These are phyloP conservation scores for Arabidopsis hybrid DNA, from an alignment of 441 rosid species.

Conservation along the genomic window DNA sequence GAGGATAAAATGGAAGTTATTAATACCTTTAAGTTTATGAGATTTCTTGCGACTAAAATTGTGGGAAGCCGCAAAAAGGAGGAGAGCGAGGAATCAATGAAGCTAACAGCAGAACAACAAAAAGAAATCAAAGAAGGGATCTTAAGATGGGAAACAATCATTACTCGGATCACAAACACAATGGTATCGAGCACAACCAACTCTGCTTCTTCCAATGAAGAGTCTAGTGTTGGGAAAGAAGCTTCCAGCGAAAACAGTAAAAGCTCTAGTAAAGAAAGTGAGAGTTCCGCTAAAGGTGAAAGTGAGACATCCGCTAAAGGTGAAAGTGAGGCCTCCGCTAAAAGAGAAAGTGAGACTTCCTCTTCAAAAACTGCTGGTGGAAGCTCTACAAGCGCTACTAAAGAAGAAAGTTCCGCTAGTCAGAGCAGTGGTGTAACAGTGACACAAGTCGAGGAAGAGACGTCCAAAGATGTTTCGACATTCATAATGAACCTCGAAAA, in stretches of 20 bases:
- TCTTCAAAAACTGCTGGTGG: too few species aligned
- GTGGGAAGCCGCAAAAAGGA: neutral
- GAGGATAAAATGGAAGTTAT: constrained; percentile 36
- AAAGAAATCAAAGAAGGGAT: constrained; percentile 41
- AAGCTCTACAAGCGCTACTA: too few species aligned
- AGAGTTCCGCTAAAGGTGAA: too few species aligned
- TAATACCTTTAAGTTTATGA: constrained; percentile 22
- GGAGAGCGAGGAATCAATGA: constrained; percentile 23
- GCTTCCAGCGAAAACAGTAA: neutral
- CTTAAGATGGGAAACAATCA: constrained; percentile 34
- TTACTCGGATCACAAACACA: neutral
- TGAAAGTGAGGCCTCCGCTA: too few species aligned
- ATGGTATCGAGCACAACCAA: constrained; percentile 21
- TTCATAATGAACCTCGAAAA: too few species aligned
- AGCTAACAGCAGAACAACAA: constrained; percentile 31
- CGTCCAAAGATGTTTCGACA: too few species aligned
- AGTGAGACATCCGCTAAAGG: too few species aligned
- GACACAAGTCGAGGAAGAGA: too few species aligned
- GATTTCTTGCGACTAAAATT: constrained; percentile 22
- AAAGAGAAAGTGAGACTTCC: too few species aligned
- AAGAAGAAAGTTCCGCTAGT: too few species aligned
- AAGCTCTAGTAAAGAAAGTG: neutral
- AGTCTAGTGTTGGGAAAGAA: neutral
- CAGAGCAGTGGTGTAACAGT: too few species aligned
- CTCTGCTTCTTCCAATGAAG: constrained; percentile 11